Conservation (phyloP, 2,329 filamentous ascomycete species). For the Chrysoporthe puriensis region DNA sequence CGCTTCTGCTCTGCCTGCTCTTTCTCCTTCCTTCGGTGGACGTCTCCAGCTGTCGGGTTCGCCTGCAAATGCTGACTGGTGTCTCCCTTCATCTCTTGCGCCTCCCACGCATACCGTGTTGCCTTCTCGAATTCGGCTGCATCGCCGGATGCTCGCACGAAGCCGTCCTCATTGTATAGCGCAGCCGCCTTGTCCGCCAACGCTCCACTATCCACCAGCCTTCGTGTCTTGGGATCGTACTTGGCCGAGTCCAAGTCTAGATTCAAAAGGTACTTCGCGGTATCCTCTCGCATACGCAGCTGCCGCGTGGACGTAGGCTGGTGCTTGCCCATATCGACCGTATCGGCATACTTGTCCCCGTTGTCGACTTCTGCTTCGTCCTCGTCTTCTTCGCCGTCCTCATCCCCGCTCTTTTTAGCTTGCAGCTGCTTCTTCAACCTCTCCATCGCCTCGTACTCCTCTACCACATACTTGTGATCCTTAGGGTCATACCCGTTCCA, state of each 20-base stretch:
- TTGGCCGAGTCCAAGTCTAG: constrained; percentile 95
- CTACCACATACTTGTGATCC: constrained; percentile 84
- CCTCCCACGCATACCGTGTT: constrained; percentile 92
- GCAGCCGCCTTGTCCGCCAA: constrained; percentile 79
- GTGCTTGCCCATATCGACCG: constrained; percentile 94
- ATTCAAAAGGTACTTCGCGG: constrained; percentile 93
- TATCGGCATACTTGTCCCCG: constrained; percentile 83
- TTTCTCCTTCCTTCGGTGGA: constrained; percentile 77
- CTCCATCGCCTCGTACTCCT: constrained; percentile 87
- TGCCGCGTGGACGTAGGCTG: constrained; percentile 91
- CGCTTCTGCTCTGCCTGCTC: constrained; percentile 74
- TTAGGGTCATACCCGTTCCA: constrained; percentile 97
- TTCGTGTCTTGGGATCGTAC: constrained; percentile 94
- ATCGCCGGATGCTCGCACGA: constrained; percentile 85
- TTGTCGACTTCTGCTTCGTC: constrained; percentile 64
- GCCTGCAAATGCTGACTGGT: constrained; percentile 89
- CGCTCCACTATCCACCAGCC: constrained; percentile 84
- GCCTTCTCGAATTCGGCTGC: constrained; percentile 91
- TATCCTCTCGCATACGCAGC: constrained; percentile 91
- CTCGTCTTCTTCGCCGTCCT: constrained; percentile 54
- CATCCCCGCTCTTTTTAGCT: constrained; percentile 53
- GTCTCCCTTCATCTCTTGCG: constrained; percentile 79
- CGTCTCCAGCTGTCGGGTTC: constrained; percentile 91
- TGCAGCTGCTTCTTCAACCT: constrained; percentile 63
- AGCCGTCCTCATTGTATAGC: constrained; percentile 90